phyloP scores from a whole-genome alignment of 208 protist species.

The Giardia duodenalis region DNA sequence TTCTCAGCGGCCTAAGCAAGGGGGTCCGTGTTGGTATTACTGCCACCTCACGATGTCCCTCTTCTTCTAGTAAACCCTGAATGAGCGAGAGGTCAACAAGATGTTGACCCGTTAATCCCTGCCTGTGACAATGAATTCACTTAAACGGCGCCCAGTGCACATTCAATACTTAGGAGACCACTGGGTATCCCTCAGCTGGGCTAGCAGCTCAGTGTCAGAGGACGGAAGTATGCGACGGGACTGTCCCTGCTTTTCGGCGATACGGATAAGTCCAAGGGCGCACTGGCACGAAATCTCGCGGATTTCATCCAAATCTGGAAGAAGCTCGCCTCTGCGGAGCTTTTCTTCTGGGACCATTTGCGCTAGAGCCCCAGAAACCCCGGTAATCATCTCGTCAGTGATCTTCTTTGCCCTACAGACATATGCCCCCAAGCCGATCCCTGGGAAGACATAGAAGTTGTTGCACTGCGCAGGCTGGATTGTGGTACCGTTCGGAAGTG shows the following conservation, averaged over 20 bases:
- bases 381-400: slow-evolving; percentile 44
- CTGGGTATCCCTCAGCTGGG: not conserved
- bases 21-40: too few species aligned
- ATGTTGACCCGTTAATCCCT: too few species aligned
- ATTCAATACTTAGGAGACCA: slow-evolving; percentile 26
- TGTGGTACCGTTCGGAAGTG: slow-evolving; percentile 23
- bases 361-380: slow-evolving; percentile 35
- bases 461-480: slow-evolving; percentile 42
- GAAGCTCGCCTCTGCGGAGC: slow-evolving; percentile 29
- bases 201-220: not conserved
- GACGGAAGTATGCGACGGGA: not conserved
- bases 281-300: slow-evolving; percentile 31
- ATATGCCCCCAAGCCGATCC: slow-evolving; percentile 44
- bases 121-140: too few species aligned
- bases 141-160: too few species aligned
- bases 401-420: slow-evolving; percentile 40
- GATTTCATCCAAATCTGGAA: slow-evolving; percentile 34
- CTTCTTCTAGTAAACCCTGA: not conserved
- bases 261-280: slow-evolving; percentile 18
- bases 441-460: slow-evolving; percentile 54
- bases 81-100: too few species aligned
- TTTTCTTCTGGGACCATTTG: slow-evolving; percentile 28
- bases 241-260: not conserved
- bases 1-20: too few species aligned
- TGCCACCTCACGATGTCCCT: too few species aligned